Evolutionary conservation across 768 basidiomycete species (phyloP), one percentile per base, ranked within the genome.

Genomic region (Strobilomyces dryophilus): DNA sequence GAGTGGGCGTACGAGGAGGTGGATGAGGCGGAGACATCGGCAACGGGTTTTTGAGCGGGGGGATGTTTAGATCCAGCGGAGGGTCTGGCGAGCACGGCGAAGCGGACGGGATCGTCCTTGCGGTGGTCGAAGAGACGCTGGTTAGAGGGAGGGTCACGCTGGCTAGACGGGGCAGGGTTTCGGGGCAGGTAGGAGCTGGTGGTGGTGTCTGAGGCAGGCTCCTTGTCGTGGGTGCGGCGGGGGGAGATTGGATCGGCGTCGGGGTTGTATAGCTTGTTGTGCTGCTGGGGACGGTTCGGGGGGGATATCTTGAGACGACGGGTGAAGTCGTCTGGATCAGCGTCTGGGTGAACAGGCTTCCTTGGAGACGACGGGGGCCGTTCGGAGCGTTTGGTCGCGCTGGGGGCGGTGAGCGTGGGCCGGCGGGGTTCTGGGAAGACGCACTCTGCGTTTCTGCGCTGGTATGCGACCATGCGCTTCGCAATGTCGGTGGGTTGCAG

Each of bases 101-200:
- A 98, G 11, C 87, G 81, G 31, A 93, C 81, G 0, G 97, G 92
- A 67, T 98, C 92, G 67, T 98, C 90, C 62, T 91, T 85, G 36
- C 89, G 79, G 54, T 89, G 91, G 65, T 98, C 93, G 53, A 93
- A 95, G 0, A 97, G 80, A 55, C 87, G 88, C 9, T 76, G 72
- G 42, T 77, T 67, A 4, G 76, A 60, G 14, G 57, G 64, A 14
- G 68, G 47, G 9, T 29, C 26, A 18, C 47, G 47, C 12, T 74
- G 71, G 39, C 76, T 68, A 5, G 76, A 59, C 11, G 58, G 65
- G 11, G 69, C 58, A 32, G 70, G 45, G 26, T 52, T 57, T 35
- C 68, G 61, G 18, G 69, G 69, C 31, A 67, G 55, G 60, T 81
- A 77, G 0, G 84, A 82, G 61, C 74, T 79, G 47, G 78, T 71